A percentile compares a stretch with the other conserved stretches of the same genome.
Conservation (phyloP, 75 land plant genomes). For the Azolla pinnata region DNA sequence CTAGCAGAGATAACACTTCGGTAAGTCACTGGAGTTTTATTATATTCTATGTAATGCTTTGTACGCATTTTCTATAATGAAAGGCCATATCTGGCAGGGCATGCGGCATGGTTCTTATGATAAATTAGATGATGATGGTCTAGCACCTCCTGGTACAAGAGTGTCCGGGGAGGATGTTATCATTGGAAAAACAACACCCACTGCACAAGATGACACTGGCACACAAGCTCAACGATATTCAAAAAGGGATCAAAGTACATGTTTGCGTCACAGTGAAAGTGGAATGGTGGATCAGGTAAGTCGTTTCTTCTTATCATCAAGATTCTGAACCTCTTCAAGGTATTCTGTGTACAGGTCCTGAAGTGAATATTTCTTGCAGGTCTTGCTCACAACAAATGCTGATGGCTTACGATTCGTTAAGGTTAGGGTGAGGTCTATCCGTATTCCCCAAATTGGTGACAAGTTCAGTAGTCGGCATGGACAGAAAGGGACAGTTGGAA, state of each 20-base stretch:
- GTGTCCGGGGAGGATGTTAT: slow-evolving; percentile 97
- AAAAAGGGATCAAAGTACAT: slow-evolving; percentile 87
- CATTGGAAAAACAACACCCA: slow-evolving; percentile 89
- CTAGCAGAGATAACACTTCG: slow-evolving; percentile 74
- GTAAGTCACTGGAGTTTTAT: slow-evolving; percentile 34
- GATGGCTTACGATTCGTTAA: slow-evolving; percentile 97
- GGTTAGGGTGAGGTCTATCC: slow-evolving; percentile 91
- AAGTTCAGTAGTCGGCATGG: slow-evolving; percentile 99
- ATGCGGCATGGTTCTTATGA: slow-evolving; percentile 99
- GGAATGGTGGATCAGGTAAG: slow-evolving; percentile 97
- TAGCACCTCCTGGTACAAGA: slow-evolving; percentile 96
- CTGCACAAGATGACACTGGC: slow-evolving; percentile 78
- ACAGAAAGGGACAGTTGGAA: slow-evolving; percentile 97
- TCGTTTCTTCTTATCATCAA: not conserved
- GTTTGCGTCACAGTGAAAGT: slow-evolving; percentile 97
- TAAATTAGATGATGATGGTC: slow-evolving; percentile 97
- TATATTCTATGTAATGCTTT: not conserved
- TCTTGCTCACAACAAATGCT: slow-evolving; percentile 90
- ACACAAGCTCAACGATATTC: slow-evolving; percentile 78
- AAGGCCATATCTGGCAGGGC: slow-evolving; percentile 37
- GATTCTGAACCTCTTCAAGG: not conserved
- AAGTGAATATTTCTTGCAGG: slow-evolving; percentile 27
- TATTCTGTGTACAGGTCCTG: not conserved
- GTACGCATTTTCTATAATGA: not conserved
- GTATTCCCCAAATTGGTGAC: slow-evolving; percentile 98